Evolutionary conservation across 345 rosid genomes (phyloP).

Genomic region (Populus euphratica): DNA sequence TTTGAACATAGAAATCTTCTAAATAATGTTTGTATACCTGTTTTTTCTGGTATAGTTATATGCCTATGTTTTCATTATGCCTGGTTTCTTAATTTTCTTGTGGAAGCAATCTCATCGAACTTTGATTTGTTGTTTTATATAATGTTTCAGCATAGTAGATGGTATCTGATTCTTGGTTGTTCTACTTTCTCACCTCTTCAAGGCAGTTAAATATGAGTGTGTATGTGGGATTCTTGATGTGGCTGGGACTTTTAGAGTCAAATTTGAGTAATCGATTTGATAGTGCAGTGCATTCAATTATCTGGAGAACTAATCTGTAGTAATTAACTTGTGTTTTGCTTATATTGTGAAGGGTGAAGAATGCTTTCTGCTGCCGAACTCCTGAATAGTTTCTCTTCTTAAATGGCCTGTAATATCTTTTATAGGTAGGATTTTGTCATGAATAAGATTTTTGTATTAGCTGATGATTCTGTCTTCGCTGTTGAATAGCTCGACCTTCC

Average conservation of each 20-base stretch:
- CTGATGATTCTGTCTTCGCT: not conserved
- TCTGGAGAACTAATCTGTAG: not conserved
- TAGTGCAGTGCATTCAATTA: not conserved
- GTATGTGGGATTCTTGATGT: not conserved
- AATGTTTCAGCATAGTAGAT: not conserved
- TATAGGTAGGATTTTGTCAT: not conserved
- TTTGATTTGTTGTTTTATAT: not conserved
- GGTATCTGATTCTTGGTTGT: not conserved
- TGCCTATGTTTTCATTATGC: not conserved
- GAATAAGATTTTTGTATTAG: not conserved
- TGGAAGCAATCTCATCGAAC: not conserved
- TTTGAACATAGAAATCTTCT: not conserved
- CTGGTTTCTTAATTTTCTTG: not conserved
- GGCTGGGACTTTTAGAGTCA: not conserved
- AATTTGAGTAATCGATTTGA: not conserved
- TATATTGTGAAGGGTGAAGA: not conserved
- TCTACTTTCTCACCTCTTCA: not conserved
- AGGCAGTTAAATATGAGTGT: not conserved
- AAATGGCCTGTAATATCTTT: not conserved
- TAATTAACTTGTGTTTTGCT: not conserved
- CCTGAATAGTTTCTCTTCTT: not conserved
- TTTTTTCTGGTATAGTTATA: not conserved
- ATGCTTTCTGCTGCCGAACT: not conserved
- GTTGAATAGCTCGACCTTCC: not conserved
- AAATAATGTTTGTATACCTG: not conserved